Evolutionary conservation across 2,329 filamentous ascomycete genomes (phyloP).

Genomic region (Verticillium tricorpus): DNA sequence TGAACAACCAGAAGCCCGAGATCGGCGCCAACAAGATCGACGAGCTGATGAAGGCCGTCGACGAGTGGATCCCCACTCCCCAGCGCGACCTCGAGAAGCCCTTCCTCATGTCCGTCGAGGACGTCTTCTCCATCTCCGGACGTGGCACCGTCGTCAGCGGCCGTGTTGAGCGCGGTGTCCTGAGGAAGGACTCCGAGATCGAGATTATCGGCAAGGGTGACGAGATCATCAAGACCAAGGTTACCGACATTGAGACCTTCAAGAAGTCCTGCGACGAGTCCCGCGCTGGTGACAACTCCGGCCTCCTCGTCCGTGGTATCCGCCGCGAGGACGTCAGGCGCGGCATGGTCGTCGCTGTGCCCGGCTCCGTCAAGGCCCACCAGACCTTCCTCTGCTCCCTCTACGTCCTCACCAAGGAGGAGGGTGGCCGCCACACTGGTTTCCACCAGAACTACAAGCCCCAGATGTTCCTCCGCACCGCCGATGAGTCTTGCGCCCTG

Average conservation of each 20-base stretch:
- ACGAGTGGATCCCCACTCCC: constrained; percentile 94
- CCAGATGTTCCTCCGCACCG: constrained; percentile 92
- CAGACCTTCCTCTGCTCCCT: constrained; percentile 91
- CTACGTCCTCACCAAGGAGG: constrained; percentile 96
- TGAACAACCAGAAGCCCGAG: constrained; percentile 81
- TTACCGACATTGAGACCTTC: constrained; percentile 99
- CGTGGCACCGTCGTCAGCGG: constrained; percentile 96
- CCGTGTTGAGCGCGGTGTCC: constrained; percentile 89
- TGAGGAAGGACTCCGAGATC: constrained; percentile 93
- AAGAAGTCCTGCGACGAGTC: constrained; percentile 99
- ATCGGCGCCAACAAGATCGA: constrained; percentile 87
- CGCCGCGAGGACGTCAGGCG: constrained; percentile 91
- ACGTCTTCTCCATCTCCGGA: constrained; percentile 83
- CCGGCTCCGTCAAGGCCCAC: constrained; percentile 80
- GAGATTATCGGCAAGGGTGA: constrained; percentile 87
- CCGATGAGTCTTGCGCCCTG: constrained; percentile 73
- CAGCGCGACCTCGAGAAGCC: constrained; percentile 94
- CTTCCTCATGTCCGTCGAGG: constrained; percentile 98
- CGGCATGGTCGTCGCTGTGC: constrained; percentile 89
- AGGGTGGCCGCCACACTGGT: constrained; percentile 94
- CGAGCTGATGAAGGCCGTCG: constrained; percentile 83
- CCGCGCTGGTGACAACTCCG: constrained; percentile 95
- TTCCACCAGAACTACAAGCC: constrained; percentile 97
- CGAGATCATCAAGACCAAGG: constrained; percentile 91
- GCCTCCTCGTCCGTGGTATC: constrained; percentile 90